phyloP scores from a whole-genome alignment of 805 yeast species.

The Lipomyces sp. region DNA sequence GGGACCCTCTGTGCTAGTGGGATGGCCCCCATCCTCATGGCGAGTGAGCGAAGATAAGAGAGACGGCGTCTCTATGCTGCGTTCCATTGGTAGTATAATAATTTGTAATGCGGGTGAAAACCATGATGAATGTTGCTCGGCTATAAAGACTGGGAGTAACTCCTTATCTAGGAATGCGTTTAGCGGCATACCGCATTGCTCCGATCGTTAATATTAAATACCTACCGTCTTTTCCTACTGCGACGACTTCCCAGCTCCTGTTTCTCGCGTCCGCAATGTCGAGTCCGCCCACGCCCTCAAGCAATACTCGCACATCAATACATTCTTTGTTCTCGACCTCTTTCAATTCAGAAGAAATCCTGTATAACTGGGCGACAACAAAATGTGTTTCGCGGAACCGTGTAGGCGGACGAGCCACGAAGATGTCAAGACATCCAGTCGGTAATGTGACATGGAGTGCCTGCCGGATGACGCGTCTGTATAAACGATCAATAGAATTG shows the following conservation, averaged over 20 bases:
- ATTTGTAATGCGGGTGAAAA: slow-evolving; percentile 35
- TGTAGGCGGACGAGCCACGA: slow-evolving; percentile 41
- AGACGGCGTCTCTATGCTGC: slow-evolving; percentile 4
- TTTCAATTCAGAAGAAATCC: slow-evolving; percentile 38
- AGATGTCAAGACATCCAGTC: slow-evolving; percentile 42
- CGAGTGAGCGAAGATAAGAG: slow-evolving; percentile 10
- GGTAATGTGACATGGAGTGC: slow-evolving; percentile 44
- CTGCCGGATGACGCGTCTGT: slow-evolving; percentile 38
- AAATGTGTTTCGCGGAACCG: slow-evolving; percentile 39
- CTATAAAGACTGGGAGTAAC: slow-evolving; percentile 30
- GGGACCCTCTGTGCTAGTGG: slow-evolving; percentile 8
- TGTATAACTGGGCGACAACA: slow-evolving; percentile 41
- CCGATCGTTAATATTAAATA: not conserved
- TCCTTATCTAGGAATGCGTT: slow-evolving; percentile 18
- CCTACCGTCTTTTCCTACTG: slow-evolving; percentile 41
- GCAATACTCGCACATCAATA: slow-evolving; percentile 42
- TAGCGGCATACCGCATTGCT: not conserved
- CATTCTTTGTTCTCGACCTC: slow-evolving; percentile 25
- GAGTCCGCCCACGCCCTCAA: slow-evolving; percentile 44
- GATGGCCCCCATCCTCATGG: not conserved
- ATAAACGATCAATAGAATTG: slow-evolving; percentile 24
- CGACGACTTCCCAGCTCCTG: slow-evolving; percentile 46
- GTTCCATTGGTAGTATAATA: slow-evolving; percentile 32
- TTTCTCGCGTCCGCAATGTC: slow-evolving; percentile 39
- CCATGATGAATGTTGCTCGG: slow-evolving; percentile 29